Conservation (phyloP, 129 eudicot genomes). For the Ambrosia trifida region DNA sequence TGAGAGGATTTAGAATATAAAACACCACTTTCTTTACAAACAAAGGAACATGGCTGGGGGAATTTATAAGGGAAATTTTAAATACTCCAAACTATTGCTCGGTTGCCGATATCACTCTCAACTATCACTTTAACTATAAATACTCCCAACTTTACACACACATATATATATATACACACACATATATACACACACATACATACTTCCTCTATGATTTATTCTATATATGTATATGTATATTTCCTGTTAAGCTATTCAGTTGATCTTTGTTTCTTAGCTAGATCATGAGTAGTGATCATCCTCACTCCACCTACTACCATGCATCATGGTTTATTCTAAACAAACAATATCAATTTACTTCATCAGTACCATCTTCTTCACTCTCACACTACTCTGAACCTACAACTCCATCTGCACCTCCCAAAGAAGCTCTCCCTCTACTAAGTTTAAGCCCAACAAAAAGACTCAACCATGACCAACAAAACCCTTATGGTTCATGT, state of each 20-base stretch:
- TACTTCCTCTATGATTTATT: too few species aligned
- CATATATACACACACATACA: too few species aligned
- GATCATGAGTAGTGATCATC: conserved; percentile 51
- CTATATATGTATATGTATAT: not conserved
- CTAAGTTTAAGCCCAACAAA: conserved; percentile 59
- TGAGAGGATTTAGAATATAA: too few species aligned
- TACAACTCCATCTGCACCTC: conserved; percentile 76
- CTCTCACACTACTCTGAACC: conserved; percentile 18
- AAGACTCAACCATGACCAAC: conserved; percentile 23
- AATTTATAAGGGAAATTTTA: too few species aligned
- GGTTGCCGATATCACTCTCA: too few species aligned
- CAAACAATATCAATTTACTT: conserved; percentile 10
- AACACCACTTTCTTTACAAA: too few species aligned
- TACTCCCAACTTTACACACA: too few species aligned
- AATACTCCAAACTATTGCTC: too few species aligned
- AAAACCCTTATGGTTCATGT: conserved; percentile 6
- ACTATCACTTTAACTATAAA: too few species aligned
- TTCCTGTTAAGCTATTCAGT: not conserved
- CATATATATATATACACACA: too few species aligned
- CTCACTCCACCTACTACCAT: conserved; percentile 46
- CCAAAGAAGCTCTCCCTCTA: conserved; percentile 76
- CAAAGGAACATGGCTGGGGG: too few species aligned
- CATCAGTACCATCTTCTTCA: conserved; percentile 13
- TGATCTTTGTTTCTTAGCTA: conserved; percentile 24
- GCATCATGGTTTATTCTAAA: conserved; percentile 46